Evolutionary conservation across 345 rosid genomes (phyloP), one percentile per base, ranked within the genome.

Genomic region (Pistacia vera): DNA sequence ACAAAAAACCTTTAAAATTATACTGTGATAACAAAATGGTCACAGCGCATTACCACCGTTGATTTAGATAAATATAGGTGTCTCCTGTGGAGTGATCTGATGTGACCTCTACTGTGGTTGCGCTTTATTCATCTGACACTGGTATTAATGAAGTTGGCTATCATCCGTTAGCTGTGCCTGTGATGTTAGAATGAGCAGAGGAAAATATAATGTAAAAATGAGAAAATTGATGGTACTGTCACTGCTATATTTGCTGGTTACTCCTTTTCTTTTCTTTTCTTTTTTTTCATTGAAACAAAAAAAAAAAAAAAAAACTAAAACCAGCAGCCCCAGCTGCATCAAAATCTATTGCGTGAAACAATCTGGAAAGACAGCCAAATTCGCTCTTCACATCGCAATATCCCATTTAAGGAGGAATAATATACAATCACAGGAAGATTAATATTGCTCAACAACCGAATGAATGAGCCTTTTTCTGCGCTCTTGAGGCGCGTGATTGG

Each of bases 31-130:
- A 35, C 74, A 52, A 46, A 35, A 44, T 69, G 67, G 59, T 84
- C 80, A 82, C 87, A 82, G 83, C 80, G 72, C 66, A 77, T 78
- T 79, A 51, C 30, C 54, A 63, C 85, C 88, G 81, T 84, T 28
- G 72, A 82, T 71, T 44, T 56, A 51, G 72, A 70, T 36, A 54
- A 18, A 51, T 71, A 38, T 52, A 36, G 65, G 79, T 66, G 71
- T 67, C 61, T 68, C 30, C 16, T n/a, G 79, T 70, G 79, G 79
- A 57, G 82, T 20, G 73, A 28, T 16, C 49, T 55, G 83, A 81
- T 77, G 81, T 77, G 86, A 81, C 82, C 65, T 49, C 49, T 60
- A 66, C 78, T 80, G 63, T 56, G 57, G 48, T 52, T 63, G 75
- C 63, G 81, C 79, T 83, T 83, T 68, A 70, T 81, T 54, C 58